Base-by-base conservation (phyloP, 768 basidiomycete genomes). In the Boletus subparvulus region DNA sequence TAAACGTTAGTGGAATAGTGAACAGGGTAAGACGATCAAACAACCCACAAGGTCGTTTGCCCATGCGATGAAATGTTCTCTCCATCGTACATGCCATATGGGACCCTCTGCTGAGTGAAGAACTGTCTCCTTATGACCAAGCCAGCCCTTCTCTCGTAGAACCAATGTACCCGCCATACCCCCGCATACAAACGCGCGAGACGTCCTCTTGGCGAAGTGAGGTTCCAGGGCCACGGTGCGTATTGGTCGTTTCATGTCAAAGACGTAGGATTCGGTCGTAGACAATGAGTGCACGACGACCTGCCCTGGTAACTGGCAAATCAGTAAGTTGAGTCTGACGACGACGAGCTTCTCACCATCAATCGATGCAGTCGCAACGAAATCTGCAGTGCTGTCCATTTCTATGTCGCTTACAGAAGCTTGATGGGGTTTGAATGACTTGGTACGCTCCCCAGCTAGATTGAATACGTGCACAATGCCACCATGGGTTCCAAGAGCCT, bases 61-160 rank as follows among this genome's bases (percentile, higher is more conserved):
- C 97, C 97, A 99, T 0, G 94, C 94, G 61, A 98, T 93, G 32
- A 97, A 77, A 47, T 82, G 82, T 2, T 86, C 87, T 65, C 85
- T 78, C 97, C 97, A 98, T 55, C 88, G 81, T 11, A 87, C 84
- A 50, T 87, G 85, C 94, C 94, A 98, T 50, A 99, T 92, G 0
- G 97, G 92, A 12, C 96, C 97, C 73, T 98, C 97, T 5, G 88
- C 90, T 6, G 77, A 78, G 66, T 94, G 88, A 19, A 97, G 69
- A 7, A 87, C 71, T 0, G 87, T 91, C 69, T 96, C 94, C 66
- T 92, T 97, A 65, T 97, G 91, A 0, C 96, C 94, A 2, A 98
- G 74, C 95, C 97, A 98, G 7, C 94, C 92, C 68, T 97, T 98
- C 77, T 98, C 96, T 60, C 90, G 84, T 63, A 97, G 65, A n/a